Base-by-base conservation (phyloP, 2,329 filamentous ascomycete species). In the Scedosporium minutisporum region DNA sequence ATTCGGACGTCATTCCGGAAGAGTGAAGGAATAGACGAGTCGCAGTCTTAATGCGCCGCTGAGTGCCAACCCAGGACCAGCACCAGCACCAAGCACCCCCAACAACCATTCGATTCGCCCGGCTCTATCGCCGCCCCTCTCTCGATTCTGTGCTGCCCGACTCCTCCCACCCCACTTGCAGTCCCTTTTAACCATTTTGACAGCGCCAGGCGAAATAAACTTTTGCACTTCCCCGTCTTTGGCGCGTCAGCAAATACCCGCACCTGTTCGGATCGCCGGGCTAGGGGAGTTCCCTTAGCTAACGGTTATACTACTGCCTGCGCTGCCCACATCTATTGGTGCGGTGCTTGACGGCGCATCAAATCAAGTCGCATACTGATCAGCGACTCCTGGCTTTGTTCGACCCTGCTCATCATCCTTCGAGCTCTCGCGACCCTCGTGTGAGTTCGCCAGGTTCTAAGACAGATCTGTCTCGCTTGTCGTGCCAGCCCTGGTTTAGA, bases 131-230 rank as follows among this genome's bases (percentile, higher is more conserved):
- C n/a, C 3, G 44, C 18, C 21, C 51, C 18, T 55, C 23, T 16
- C 23, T 55, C 51, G 12, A 18, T 27, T 23, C 21, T 12, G 51
- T 38, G n/a, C n/a, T n/a, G n/a, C n/a, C n/a, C 33, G 33, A 10
- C 33, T 38, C 51, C 23, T 55, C 51, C 51, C 23, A 23, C 21
- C 51, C 51, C 51, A 27, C 51, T 55, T 25, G 1, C 51, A 12
- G 51, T 55, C 51, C 51, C 51, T 55, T 55, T 55, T 55, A 55
- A 55, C 51, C 51, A 10, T 27, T 48, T 55, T 55, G 51, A 55
- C 23, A 55, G 51, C 18, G 5, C 51, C 18, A 23, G 51, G 18
- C 18, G 51, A 55, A 23, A 55, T 55, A 55, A 55, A 3, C 51
- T 55, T 55, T 27, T 27, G 10, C 33, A 38, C 10, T 16, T 29